Conservation (phyloP, 2,329 filamentous ascomycete species). For the Ambrosiella cleistominuta region DNA sequence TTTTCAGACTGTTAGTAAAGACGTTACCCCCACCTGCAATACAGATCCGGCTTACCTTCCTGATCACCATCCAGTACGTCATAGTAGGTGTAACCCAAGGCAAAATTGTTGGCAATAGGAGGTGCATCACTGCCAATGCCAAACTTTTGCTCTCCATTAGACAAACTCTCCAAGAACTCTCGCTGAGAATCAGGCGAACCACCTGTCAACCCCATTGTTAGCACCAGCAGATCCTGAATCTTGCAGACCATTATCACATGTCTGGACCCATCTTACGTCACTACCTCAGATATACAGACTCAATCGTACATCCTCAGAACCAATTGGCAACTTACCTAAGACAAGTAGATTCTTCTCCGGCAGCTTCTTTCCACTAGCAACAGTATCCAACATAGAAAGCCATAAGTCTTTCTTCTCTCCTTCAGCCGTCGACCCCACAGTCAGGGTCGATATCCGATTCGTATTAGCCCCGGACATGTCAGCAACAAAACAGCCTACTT, state of each 20-base stretch:
- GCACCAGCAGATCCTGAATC: too few species aligned
- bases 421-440: slow-evolving; percentile 33
- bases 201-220: slow-evolving; percentile 29
- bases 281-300: too few species aligned
- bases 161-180: slow-evolving; percentile 58
- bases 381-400: slow-evolving; percentile 81
- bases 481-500: slow-evolving; percentile 9
- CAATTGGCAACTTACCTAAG: slow-evolving; percentile 40
- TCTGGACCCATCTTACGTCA: too few species aligned
- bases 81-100: slow-evolving; percentile 85
- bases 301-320: not conserved
- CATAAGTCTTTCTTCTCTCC: slow-evolving; percentile 77
- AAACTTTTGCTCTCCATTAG: slow-evolving; percentile 34
- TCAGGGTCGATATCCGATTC: slow-evolving; percentile 42
- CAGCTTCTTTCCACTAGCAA: slow-evolving; percentile 74
- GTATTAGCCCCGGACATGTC: slow-evolving; percentile 30
- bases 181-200: slow-evolving; percentile 68
- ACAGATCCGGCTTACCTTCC: slow-evolving; percentile 44
- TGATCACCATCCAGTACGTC: slow-evolving; percentile 87
- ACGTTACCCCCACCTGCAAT: not conserved
- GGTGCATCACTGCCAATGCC: slow-evolving; percentile 44
- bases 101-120: slow-evolving; percentile 80
- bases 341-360: slow-evolving; percentile 85
- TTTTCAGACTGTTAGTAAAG: slow-evolving; percentile 21
- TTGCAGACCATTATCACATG: too few species aligned